Evolutionary conservation across 2,329 filamentous ascomycete species (phyloP), one percentile per base, ranked within the genome.

Genomic region (Chalara sp.): DNA sequence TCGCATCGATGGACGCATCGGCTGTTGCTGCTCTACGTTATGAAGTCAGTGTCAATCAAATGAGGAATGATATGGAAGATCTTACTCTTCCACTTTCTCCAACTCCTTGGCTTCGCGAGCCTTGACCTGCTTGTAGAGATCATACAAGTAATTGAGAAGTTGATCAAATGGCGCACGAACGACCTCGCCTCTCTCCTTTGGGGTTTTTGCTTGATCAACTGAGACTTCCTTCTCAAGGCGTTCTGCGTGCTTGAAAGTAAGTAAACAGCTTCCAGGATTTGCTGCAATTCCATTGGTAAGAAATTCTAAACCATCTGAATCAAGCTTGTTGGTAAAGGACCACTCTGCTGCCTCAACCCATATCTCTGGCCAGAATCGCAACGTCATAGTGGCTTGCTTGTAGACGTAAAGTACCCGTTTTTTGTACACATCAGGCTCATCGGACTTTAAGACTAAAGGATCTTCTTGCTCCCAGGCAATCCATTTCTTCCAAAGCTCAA

Each of bases 271-370:
- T 70, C 99, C 93, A 0, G 93, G 91, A 65, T 97, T 99, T 2
- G 91, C 91, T 31, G 81, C 78, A 51, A 95, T 85, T 33, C 93
- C 93, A 55, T 93, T 83, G 28, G 82, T 76, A 29, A 99, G 74
- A 61, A 97, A 88, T 29, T 76, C 72, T 53, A 76, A 74, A 44
- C 78, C 78, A 35, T 89, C 84, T 43, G 81, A 71, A 37, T 80
- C 76, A 58, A 91, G 72, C 43, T 80, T 80, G 60, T 93, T 90
- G 49, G 86, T 79, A 62, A 90, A 90, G 67, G 89, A 96, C 81
- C 92, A 97, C 58, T 95, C 87, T 1, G 91, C 88, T 7, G 90
- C 92, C 53, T 96, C 90, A 46, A 90, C 91, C 93, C 93, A 99
- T 60, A 96, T 84, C 65, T 95, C 88, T 4, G 93, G 91, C 81